Evolutionary conservation across 1,139 yeast species (phyloP), one percentile per base, ranked within the genome.

Genomic region (Yamadazyma jaroonii): DNA sequence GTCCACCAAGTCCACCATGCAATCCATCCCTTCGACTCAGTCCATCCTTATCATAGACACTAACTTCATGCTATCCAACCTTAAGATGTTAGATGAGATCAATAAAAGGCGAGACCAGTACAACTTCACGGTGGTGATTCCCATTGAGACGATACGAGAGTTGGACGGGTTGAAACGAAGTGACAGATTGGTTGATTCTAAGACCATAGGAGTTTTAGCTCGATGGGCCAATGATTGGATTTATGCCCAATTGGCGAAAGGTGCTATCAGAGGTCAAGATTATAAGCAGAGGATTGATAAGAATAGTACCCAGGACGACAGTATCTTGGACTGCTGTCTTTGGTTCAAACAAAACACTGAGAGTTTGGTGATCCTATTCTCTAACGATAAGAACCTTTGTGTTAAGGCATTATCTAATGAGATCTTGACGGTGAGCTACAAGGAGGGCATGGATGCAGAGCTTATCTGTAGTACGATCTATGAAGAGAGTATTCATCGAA

Each of bases 341-440:
- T 89, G 73, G 53, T 80, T 81, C 43, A 70, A 74, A 44, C 58
- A 67, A 15, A 54, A 56, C 38, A 43, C 57, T 56, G 55, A 70
- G 10, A 64, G 71, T 31, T 62, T 87, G 35, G 83, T 83, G 4
- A 74, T 88, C 4, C 58, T 86, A 24, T 52, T 88, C 37, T 83
- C 96, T 0, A 85, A 89, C 56, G 97, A 90, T 56, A 83, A 81
- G 48, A 89, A 89, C 54, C 64, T 90, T 14, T 87, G 96, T 56
- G 60, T 77, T 44, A 85, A 84, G 55, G 95, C 96, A 0, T 63
- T 89, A 37, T 59, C 81, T 2, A 81, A 87, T 50, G 81, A 70
- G 0, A 56, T 88, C 0, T 62, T 79, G 27, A 87, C 96, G 0
- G 81, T 88, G 0, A 80, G 89, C 3, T 84, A 61, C 49, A 62